Evolutionary conservation across 768 basidiomycete genomes (phyloP), one percentile per base, ranked within the genome.

Genomic region (Lentinus brumalis): DNA sequence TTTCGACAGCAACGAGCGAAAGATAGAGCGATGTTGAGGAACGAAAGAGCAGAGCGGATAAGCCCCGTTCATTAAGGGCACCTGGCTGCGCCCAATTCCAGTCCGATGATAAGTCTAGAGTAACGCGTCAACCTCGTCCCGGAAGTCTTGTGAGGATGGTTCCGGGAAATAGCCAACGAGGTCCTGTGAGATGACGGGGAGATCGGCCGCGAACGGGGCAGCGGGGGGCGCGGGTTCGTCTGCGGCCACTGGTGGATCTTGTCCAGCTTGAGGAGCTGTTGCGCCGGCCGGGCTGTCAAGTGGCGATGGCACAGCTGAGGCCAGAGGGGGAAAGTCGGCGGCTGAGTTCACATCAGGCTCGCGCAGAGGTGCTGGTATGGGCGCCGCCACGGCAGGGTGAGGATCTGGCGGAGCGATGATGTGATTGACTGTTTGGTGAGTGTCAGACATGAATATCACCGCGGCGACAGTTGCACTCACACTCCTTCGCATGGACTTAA

Each of bases 401-500:
- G 45, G 50, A 26, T 63, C 60, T 18, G 62, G 60, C 6, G 66
- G 53, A 9, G 63, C 62, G n/a, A 76, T 71, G 53, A 76, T 63
- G 42, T 76, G 75, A 50, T 76, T 76, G 63, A 71, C 75, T 76
- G 50, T 30, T n/a, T 8, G 29, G 59, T 35, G 12, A 41, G 30
- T 16, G 14, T 18, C 15, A 16, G 31, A 38, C 2, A 6, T n/a
- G 38, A 9, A 21, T 31, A 29, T 31, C 31, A 38, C 41, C 14
- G 4, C 21, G 32, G 56, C 11, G 26, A 60, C 12, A 26, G 59
- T 57, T 61, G 18, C 32, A 74, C 87, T 73, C 68, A 92, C 91
- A 92, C 74, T 92, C 89, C 73, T 77, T 84, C 9, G 89, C 88
- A 70, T 93, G 91, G 3, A 75, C 90, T 91, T 47, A 50, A 58